These are phyloP conservation scores for Talaromyces sp. DNA, from an alignment of 2,329 filamentous ascomycete species.

Conservation along the genomic window DNA sequence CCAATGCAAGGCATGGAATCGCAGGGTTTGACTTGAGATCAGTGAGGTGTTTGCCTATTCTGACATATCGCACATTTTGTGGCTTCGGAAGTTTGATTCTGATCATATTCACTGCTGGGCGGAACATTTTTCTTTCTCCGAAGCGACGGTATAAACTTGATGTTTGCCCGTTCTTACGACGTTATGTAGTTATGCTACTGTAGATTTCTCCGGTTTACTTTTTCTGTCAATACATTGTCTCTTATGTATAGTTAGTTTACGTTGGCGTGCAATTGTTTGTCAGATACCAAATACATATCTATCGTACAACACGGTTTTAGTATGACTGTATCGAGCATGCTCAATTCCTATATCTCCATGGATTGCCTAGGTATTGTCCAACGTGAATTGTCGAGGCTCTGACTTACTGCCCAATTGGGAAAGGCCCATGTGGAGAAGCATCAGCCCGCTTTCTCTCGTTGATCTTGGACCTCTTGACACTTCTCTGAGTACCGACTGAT, in stretches of 20 bases:
- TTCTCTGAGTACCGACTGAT: too few relatives aligned
- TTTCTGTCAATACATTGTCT: background rate
- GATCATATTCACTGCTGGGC: background rate
- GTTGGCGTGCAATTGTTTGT: too few relatives aligned
- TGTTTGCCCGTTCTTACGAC: background rate
- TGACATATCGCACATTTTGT: background rate
- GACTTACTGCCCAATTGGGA: background rate
- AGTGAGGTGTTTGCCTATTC: too few relatives aligned
- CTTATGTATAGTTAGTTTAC: background rate
- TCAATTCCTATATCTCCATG: too few relatives aligned
- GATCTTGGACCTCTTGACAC: background rate
- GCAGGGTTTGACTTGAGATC: slow-evolving; percentile 31
- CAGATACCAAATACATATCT: too few relatives aligned
- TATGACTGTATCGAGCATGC: too few relatives aligned
- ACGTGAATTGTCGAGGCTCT: too few relatives aligned
- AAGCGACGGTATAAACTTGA: background rate
- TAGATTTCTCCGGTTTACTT: background rate
- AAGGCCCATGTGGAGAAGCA: background rate
- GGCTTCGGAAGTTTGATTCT: background rate
- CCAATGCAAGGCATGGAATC: slow-evolving; percentile 49
- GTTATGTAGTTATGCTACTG: background rate
- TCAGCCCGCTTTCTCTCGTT: background rate
- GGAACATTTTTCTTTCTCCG: background rate
- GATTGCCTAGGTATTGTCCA: too few relatives aligned
- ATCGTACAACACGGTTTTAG: too few relatives aligned